Percentiles rank a stretch among this genome's conserved stretches.
phyloP scores from a whole-genome alignment of 2,329 filamentous ascomycete genomes.

The Trichoderma oligosporum region DNA sequence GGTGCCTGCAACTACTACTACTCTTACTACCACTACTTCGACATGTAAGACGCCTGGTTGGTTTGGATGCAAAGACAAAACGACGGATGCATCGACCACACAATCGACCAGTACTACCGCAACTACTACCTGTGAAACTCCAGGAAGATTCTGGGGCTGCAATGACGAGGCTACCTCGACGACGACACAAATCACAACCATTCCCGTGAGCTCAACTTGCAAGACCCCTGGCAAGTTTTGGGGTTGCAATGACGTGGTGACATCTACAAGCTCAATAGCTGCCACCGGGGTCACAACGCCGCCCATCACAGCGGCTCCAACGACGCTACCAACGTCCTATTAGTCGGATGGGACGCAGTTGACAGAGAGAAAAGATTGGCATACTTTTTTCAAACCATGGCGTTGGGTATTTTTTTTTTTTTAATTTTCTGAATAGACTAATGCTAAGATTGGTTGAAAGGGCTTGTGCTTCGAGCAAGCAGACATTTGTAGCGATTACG shows the following conservation, averaged over 20 bases:
- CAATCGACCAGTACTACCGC: conserved; percentile 27
- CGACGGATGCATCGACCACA: conserved; percentile 35
- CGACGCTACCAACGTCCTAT: conserved; percentile 29
- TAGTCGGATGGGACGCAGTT: conserved; percentile 34
- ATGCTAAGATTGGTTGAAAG: background rate
- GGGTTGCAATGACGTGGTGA: conserved; percentile 44
- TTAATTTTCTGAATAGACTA: conserved; percentile 8
- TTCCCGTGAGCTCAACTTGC: conserved; percentile 39
- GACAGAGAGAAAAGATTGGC: background rate
- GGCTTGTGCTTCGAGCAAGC: conserved; percentile 1
- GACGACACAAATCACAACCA: conserved; percentile 24
- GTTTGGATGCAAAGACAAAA: conserved; percentile 60
- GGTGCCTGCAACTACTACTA: conserved; percentile 28
- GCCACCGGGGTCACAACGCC: conserved; percentile 25
- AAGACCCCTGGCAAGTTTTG: conserved; percentile 53
- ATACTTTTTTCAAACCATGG: background rate
- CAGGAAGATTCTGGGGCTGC: conserved; percentile 57
- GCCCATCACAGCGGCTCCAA: conserved; percentile 32
- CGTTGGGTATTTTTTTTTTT: conserved; percentile 8
- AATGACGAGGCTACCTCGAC: conserved; percentile 22
- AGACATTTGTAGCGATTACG: conserved; percentile 13
- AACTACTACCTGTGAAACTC: conserved; percentile 45
- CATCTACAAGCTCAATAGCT: conserved; percentile 45
- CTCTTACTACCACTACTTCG: conserved; percentile 46
- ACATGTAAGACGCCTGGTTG: conserved; percentile 62